Base-by-base conservation (phyloP, 1,284 basidiomycete genomes). In the Cryptococcus sp. region DNA sequence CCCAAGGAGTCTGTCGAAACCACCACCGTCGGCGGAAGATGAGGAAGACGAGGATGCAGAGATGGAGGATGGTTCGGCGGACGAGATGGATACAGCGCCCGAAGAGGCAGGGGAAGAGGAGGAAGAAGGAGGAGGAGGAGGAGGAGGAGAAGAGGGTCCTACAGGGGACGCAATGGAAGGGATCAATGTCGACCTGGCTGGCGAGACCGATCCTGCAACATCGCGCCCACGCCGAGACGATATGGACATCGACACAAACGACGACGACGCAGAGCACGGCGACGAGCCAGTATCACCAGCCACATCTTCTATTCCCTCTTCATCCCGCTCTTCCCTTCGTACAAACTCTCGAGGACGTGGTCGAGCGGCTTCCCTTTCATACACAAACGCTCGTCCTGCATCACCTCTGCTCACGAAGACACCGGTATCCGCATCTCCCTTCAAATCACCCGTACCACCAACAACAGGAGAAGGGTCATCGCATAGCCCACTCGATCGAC, bases 1-100 rank as follows among this genome's bases (percentile, higher is more conserved):
- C 61, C 69, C 69, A 2, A 45, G 56, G 31, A 59, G 59, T 5
- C 23, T 38, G 16, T 58, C 57, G 7, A 56, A 59, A 45, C 57
- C 57, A 4, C 52, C 43, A 23, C 47, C 18, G 23, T 52, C 52
- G 22, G 45, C 28, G 41, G 51, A 49, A 31, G 14, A 14, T 25
- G 39, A 56, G 44, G 32, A 41, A 22, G 52, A 46, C 48, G 54
- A 46, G 22, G 45, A 48, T 6, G 21, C n/a, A 26, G 46, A 41
- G 10, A 16, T 22, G 43, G 48, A 42, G 42, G 45, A 21, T 12
- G 41, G n/a, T n/a, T n/a, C n/a, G n/a, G n/a, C n/a, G n/a, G n/a
- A n/a, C n/a, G n/a, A n/a, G n/a, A n/a, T n/a, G n/a, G n/a, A n/a
- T n/a, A n/a, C n/a, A n/a, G n/a, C n/a, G n/a, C n/a, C 21, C 41